Evolutionary conservation across 1,284 basidiomycete species (phyloP).

Genomic region (Vanrija humicola): DNA sequence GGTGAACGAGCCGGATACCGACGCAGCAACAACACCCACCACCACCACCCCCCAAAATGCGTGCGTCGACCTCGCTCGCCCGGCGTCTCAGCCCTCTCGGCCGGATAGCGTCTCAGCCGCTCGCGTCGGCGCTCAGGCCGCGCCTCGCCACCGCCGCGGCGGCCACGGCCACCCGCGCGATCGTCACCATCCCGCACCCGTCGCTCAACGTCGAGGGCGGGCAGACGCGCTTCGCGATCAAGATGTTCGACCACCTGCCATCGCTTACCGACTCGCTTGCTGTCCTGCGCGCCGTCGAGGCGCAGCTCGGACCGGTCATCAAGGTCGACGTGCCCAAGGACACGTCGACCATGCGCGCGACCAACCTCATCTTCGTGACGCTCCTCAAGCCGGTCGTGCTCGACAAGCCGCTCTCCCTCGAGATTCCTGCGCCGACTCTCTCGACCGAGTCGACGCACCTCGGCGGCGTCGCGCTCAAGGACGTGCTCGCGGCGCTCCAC

Average conservation of each 20-base stretch:
- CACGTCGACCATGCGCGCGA: constrained; percentile 18
- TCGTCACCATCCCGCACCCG: constrained; percentile 26
- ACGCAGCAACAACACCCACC: no score
- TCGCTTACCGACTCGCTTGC: constrained; percentile 26
- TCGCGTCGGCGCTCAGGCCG: neutral
- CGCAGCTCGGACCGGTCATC: constrained; percentile 25
- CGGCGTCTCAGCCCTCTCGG: no score
- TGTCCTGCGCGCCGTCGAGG: constrained; percentile 30
- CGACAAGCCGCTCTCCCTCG: constrained; percentile 20
- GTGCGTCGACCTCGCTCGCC: no score
- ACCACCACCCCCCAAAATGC: no score
- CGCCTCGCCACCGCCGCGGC: no score
- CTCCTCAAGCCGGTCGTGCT: constrained; percentile 27
- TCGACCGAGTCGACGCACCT: neutral
- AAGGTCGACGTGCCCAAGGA: constrained; percentile 22
- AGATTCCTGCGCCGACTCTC: constrained; percentile 25
- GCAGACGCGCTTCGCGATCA: constrained; percentile 19
- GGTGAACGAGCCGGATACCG: no score
- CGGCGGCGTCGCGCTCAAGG: constrained; percentile 4
- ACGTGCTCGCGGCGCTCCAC: constrained; percentile 4
- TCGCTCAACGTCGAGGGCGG: constrained; percentile 19
- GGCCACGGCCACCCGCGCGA: neutral
- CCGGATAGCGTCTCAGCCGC: no score
- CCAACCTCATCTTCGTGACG: constrained; percentile 18
- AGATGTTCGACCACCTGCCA: constrained; percentile 14